Conservation (phyloP, 176 grass and related monocot genomes). For the bread wheat (Triticum aestivum) region IWGSC_CS_RefSeq_v2.1 NC_057813.1:580011097-580011596, state of each 20-base stretch:
- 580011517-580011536: slow-evolving; percentile 5
- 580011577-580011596: not conserved
- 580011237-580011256: slow-evolving; percentile 4
- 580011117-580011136: not conserved
- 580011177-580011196: not conserved
- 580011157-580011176: not conserved
- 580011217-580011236: not conserved
- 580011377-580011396: slow-evolving; percentile 84
- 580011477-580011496: not conserved
- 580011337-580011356: slow-evolving; percentile 56
- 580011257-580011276: slow-evolving; percentile 74
- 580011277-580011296: slow-evolving; percentile 96
- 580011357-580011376: slow-evolving; percentile 75
- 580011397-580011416: slow-evolving; percentile 49
- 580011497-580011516: not conserved
- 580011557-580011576: not conserved
- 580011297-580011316: slow-evolving; percentile 86
- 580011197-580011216: not conserved
- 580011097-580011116: not conserved
- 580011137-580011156: not conserved
- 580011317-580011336: slow-evolving; percentile 58
- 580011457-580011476: slow-evolving; percentile 1
- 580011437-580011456: not conserved
- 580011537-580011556: slow-evolving; percentile 2
- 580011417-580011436: slow-evolving; percentile 2